Base-by-base conservation (phyloP, 2,329 filamentous ascomycete species). In the Coleophoma eucalyptorum region DNA sequence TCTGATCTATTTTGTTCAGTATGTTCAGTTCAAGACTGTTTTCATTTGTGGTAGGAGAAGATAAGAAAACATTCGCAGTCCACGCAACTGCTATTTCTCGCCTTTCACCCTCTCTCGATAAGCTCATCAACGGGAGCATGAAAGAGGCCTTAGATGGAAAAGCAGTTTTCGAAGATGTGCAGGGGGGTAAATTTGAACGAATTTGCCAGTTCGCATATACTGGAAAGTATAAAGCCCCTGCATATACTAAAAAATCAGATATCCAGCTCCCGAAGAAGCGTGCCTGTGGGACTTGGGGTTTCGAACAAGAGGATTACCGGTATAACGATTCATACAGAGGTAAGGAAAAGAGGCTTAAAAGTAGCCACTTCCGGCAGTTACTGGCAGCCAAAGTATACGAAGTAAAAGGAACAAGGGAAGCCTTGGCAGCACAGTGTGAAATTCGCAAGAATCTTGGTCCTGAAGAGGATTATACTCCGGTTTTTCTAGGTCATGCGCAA, bases 121-220 rank as follows among this genome's bases (percentile, higher is more conserved):
- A 26, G 35, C 53, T 59, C 46, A 56, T 58, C 32, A 55, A 56
- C 34, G 50, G 57, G 38, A 20, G 46, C 42, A 57, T 57, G 53
- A 40, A 13, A 47, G 55, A 59, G 54, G 53, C 53, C 18, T 53
- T 41, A 45, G 50, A 47, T 31, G 46, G 57, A 35, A 55, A 52
- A 32, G 52, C 49, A 50, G 53, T 15, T n/a, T 52, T 56, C 41
- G 38, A 58, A 40, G 55, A 59, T 50, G 34, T 59, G 6, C n/a
- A 52, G 19, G 46, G 56, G 53, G 55, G 54, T 41, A 58, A 54
- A 16, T 59, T 59, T 44, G 44, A 50, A 43, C 43, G 47, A 34
- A 50, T 59, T 50, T 55, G 48, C 51, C 50, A 59, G 47, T 58
- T 56, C 45, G 54, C 50, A 19, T 59, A 59, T 50, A 55, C 48